These are phyloP conservation scores for Xanthoconium separans DNA, from an alignment of 1,284 basidiomycete genomes.

Conservation along the genomic window DNA sequence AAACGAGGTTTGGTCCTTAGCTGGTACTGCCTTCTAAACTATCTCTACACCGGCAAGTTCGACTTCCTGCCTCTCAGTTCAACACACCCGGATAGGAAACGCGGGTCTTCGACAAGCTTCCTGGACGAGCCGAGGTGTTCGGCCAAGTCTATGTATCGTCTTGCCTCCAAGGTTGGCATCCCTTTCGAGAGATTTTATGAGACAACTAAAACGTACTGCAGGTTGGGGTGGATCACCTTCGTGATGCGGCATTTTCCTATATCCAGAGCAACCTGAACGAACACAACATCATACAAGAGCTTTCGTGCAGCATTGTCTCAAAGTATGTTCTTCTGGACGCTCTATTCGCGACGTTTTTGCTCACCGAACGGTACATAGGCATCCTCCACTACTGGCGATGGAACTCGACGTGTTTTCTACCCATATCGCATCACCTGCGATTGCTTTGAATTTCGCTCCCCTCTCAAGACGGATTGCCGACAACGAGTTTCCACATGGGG, in stretches of 20 bases:
- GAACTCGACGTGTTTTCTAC: constrained; percentile 24
- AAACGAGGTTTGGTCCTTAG: too few relatives aligned
- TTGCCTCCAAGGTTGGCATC: constrained; percentile 24
- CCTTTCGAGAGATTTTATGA: neutral
- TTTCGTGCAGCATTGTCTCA: constrained; percentile 18
- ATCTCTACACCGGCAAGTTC: constrained; percentile 26
- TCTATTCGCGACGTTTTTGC: neutral
- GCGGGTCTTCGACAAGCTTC: neutral
- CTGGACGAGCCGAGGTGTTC: constrained; percentile 21
- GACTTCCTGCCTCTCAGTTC: constrained; percentile 28
- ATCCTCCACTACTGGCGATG: constrained; percentile 25
- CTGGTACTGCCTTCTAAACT: constrained; percentile 29
- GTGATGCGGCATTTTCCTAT: constrained; percentile 18
- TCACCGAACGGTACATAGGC: constrained; percentile 7
- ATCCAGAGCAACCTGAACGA: constrained; percentile 23
- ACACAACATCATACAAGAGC: constrained; percentile 24
- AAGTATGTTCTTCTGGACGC: constrained; percentile 10
- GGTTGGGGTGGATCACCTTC: constrained; percentile 23
- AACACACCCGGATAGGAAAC: neutral
- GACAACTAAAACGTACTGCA: neutral
- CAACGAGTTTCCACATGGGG: too few relatives aligned
- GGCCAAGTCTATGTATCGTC: constrained; percentile 33
- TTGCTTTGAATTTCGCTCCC: constrained; percentile 10
- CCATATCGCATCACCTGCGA: constrained; percentile 17
- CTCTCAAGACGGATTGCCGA: constrained; percentile 21